phyloP scores from a whole-genome alignment of 805 yeast species.

The Cyberlindnera samutprakarnensis region DNA sequence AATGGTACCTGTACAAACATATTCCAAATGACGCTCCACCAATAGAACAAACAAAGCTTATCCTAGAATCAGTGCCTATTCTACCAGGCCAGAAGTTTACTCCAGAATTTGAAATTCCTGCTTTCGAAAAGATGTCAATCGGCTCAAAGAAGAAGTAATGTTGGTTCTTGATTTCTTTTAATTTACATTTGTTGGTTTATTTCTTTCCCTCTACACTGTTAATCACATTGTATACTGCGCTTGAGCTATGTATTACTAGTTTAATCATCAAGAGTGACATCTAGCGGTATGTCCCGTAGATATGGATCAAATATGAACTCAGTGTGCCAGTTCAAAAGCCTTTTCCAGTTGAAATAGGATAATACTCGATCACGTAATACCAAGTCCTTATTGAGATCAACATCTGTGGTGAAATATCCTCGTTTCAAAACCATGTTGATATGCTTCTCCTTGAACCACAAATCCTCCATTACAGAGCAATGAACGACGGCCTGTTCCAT shows the following conservation, averaged over 20 bases:
- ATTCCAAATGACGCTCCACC: constrained; percentile 45
- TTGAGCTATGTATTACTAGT: no score
- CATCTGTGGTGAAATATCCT: constrained; percentile 10
- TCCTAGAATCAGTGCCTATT: constrained; percentile 67
- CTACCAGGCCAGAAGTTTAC: constrained; percentile 74
- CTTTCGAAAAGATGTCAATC: constrained; percentile 39
- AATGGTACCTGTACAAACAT: constrained; percentile 59
- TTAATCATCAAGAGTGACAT: no score
- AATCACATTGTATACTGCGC: no score
- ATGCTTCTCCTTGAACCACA: constrained; percentile 10
- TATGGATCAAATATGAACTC: constrained; percentile 13
- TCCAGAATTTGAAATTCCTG: constrained; percentile 61
- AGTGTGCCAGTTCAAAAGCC: constrained; percentile 16
- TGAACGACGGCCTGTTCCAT: constrained; percentile 16
- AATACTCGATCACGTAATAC: constrained; percentile 7
- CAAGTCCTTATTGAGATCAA: constrained; percentile 10
- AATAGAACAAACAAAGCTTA: constrained; percentile 45
- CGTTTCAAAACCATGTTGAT: constrained; percentile 7
- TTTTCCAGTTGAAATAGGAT: constrained; percentile 16
- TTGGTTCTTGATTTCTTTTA: neutral
- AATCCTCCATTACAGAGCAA: constrained; percentile 12
- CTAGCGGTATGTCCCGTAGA: constrained; percentile 2
- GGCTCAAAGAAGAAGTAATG: no score
- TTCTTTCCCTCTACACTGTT: neutral
- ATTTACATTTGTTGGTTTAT: neutral